A percentile compares a stretch with the other conserved stretches of the same genome.
phyloP scores from a whole-genome alignment of 495 filamentous ascomycete species.

The Penicillium turbatum region DNA sequence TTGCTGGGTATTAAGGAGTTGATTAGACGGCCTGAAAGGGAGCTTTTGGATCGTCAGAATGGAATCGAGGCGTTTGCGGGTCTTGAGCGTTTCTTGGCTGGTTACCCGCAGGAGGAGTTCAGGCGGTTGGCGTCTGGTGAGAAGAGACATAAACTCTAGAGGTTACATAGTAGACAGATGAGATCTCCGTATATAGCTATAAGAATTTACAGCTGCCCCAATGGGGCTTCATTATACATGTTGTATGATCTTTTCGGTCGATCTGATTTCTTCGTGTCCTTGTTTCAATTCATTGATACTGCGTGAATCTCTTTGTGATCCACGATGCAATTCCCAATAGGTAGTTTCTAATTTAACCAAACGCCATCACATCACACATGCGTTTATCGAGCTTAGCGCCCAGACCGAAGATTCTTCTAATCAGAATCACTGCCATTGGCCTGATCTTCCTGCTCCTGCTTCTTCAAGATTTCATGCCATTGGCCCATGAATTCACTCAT shows the following conservation, averaged over 20 bases:
- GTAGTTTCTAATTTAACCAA: constrained; percentile 1
- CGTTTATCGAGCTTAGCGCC: constrained; percentile 3
- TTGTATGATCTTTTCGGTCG: neutral
- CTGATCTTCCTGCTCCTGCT: constrained; percentile 48
- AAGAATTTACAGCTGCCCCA: too few species aligned
- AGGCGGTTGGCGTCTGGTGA: constrained; percentile 57
- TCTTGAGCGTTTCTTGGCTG: constrained; percentile 70
- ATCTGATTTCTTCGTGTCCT: neutral
- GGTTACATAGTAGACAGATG: neutral
- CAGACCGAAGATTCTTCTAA: constrained; percentile 6
- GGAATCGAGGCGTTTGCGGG: constrained; percentile 81
- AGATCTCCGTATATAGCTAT: constrained; percentile 7
- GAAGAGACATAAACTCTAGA: constrained; percentile 82
- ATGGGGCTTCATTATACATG: neutral
- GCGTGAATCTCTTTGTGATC: neutral
- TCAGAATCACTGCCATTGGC: constrained; percentile 42
- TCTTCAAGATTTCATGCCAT: constrained; percentile 76
- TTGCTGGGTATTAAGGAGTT: constrained; percentile 80
- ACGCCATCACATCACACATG: constrained; percentile 10
- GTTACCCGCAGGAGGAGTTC: constrained; percentile 85
- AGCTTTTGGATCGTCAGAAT: constrained; percentile 69
- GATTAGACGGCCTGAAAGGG: constrained; percentile 67
- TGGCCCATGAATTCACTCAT: constrained; percentile 82
- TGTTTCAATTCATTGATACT: neutral
- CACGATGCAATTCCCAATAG: constrained; percentile 2